These are phyloP conservation scores for Ogataea naganishii DNA, from an alignment of 805 yeast species.

Conservation along the genomic window DNA sequence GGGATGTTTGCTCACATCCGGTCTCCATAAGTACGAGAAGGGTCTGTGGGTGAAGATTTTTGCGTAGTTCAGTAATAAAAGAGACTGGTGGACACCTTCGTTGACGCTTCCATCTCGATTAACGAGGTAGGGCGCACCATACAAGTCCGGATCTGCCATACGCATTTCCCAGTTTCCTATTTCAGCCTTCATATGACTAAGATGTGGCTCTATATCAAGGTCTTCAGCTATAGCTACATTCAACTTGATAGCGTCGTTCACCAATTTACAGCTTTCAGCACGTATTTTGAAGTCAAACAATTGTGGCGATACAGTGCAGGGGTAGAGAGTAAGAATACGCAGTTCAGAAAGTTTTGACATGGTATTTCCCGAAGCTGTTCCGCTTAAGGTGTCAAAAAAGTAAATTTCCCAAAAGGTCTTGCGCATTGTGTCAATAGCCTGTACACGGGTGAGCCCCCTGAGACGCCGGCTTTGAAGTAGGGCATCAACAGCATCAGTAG, in stretches of 20 bases:
- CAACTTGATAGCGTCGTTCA: constrained; percentile 38
- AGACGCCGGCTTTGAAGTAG: no score
- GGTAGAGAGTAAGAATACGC: constrained; percentile 29
- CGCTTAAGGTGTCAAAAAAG: constrained; percentile 43
- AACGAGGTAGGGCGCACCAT: constrained; percentile 33
- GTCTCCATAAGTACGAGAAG: constrained; percentile 42
- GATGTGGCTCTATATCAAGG: constrained; percentile 26
- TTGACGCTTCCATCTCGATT: constrained; percentile 35
- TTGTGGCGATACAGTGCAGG: constrained; percentile 24
- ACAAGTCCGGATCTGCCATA: constrained; percentile 33
- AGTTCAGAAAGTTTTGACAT: constrained; percentile 29
- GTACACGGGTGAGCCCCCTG: no score
- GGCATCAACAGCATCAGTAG: no score
- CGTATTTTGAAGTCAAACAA: constrained; percentile 39
- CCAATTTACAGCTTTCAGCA: constrained; percentile 37
- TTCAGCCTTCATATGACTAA: constrained; percentile 33
- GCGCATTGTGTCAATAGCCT: constrained; percentile 26
- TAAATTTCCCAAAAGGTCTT: constrained; percentile 44
- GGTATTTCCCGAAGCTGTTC: constrained; percentile 44
- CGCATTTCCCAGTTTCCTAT: constrained; percentile 43
- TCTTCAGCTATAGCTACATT: constrained; percentile 36
- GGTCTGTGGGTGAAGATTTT: constrained; percentile 49
- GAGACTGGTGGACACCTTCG: constrained; percentile 46
- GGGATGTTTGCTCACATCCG: constrained; percentile 33
- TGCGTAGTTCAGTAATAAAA: constrained; percentile 39